phyloP scores from a whole-genome alignment of 2,329 filamentous ascomycete species.

The Penicillium sp. region DNA sequence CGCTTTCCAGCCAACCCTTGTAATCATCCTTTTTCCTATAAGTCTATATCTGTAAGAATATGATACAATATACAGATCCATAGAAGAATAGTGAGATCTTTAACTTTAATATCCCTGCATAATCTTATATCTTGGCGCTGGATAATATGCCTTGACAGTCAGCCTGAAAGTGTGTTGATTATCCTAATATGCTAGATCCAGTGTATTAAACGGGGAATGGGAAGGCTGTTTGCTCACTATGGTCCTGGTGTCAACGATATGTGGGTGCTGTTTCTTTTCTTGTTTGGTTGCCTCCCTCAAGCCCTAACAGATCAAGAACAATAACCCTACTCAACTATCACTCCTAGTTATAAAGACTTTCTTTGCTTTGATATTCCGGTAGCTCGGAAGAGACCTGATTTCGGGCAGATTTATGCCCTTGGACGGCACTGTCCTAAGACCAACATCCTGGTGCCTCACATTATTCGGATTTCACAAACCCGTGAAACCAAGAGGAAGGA shows the following conservation, averaged over 20 bases:
- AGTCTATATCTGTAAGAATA: background rate
- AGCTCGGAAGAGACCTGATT: no score
- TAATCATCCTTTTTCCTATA: background rate
- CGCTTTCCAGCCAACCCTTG: background rate
- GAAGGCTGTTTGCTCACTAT: background rate
- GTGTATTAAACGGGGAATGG: background rate
- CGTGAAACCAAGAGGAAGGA: no score
- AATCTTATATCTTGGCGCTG: conserved; percentile 5
- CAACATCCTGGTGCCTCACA: no score
- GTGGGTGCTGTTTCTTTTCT: background rate
- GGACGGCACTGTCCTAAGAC: no score
- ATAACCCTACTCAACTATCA: background rate
- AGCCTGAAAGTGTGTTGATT: background rate
- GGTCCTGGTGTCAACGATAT: background rate
- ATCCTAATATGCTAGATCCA: background rate
- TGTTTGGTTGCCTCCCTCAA: background rate
- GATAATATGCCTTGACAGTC: background rate
- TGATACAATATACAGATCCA: background rate
- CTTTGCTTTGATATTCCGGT: no score
- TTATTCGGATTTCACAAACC: no score
- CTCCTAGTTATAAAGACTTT: background rate
- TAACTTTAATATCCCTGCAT: conserved; percentile 11
- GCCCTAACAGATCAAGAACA: background rate
- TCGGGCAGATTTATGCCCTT: no score
- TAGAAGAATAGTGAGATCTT: conserved; percentile 5